Evolutionary conservation across 352 stramenopile species (phyloP).

Genomic region (Globisporangium splendens): DNA sequence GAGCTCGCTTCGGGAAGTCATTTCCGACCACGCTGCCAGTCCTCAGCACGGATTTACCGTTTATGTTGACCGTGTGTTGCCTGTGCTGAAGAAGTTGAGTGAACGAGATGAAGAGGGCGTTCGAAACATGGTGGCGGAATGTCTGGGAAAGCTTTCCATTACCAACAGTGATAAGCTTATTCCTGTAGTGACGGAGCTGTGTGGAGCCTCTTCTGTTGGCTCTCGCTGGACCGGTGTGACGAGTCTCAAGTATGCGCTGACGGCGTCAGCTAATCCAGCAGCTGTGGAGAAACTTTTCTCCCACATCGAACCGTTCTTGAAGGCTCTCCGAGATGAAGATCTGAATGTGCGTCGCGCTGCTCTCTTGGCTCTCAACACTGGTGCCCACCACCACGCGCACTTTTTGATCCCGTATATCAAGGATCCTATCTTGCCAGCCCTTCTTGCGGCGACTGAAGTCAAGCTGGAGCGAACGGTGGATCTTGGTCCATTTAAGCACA

Average conservation of each 20-base stretch:
- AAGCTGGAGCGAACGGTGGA: slow-evolving; percentile 97
- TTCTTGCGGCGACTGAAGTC: slow-evolving; percentile 90
- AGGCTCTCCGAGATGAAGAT: slow-evolving; percentile 94
- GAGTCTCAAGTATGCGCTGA: slow-evolving; percentile 89
- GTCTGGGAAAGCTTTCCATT: slow-evolving; percentile 92
- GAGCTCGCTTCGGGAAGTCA: slow-evolving; percentile 95
- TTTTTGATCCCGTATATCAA: slow-evolving; percentile 74
- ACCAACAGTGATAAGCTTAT: slow-evolving; percentile 89
- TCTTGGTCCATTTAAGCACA: slow-evolving; percentile 99
- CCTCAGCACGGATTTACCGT: slow-evolving; percentile 70
- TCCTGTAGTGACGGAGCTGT: slow-evolving; percentile 85
- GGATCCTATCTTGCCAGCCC: slow-evolving; percentile 86
- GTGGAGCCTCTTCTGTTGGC: slow-evolving; percentile 43
- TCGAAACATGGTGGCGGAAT: slow-evolving; percentile 97
- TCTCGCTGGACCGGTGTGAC: slow-evolving; percentile 91
- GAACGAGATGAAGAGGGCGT: slow-evolving; percentile 93
- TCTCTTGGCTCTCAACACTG: slow-evolving; percentile 95
- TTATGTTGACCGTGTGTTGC: slow-evolving; percentile 88
- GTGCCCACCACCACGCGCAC: slow-evolving; percentile 92
- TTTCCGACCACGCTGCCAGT: slow-evolving; percentile 76
- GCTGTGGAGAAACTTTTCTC: slow-evolving; percentile 48
- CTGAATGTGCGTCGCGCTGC: slow-evolving; percentile 93
- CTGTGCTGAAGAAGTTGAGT: slow-evolving; percentile 92
- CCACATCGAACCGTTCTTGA: slow-evolving; percentile 89
- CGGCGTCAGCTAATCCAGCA: slow-evolving; percentile 28